phyloP scores from a whole-genome alignment of 495 filamentous ascomycete species.

The Cudoniella acicularis region DNA sequence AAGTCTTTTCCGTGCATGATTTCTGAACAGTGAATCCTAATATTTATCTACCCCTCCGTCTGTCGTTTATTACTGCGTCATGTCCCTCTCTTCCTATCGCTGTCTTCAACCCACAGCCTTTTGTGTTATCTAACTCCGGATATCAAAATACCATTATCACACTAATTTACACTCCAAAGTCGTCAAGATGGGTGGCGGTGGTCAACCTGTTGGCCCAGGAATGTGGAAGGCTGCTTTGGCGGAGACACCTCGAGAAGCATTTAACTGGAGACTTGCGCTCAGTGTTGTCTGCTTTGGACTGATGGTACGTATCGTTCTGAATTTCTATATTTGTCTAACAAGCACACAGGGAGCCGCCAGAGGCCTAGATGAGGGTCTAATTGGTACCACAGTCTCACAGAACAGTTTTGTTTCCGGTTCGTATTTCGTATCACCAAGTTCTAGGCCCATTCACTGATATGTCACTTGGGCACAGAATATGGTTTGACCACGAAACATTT shows the following conservation, averaged over 20 bases:
- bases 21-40: too few species aligned
- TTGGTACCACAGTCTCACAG: constrained; percentile 62
- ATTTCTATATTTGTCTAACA: neutral
- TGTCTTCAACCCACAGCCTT: too few species aligned
- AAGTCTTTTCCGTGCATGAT: too few species aligned
- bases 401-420: constrained; percentile 49
- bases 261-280: constrained; percentile 65
- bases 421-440: too few species aligned
- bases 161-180: neutral
- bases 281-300: constrained; percentile 64
- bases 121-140: too few species aligned
- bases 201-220: constrained; percentile 16
- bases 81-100: neutral
- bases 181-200: constrained; percentile 10
- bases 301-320: constrained; percentile 29
- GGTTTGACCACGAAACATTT: too few species aligned
- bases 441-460: too few species aligned
- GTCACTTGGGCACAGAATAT: constrained; percentile 46
- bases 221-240: constrained; percentile 18
- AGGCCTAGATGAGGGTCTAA: constrained; percentile 72
- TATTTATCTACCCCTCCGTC: too few species aligned
- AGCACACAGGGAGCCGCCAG: constrained; percentile 53
- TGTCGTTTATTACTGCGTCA: too few species aligned
- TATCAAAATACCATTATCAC: too few species aligned
- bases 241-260: constrained; percentile 25